A percentile compares a stretch with the other conserved stretches of the same genome.
Conservation (phyloP, 352 stramenopile genomes). For the Globisporangium middletonii region DNA sequence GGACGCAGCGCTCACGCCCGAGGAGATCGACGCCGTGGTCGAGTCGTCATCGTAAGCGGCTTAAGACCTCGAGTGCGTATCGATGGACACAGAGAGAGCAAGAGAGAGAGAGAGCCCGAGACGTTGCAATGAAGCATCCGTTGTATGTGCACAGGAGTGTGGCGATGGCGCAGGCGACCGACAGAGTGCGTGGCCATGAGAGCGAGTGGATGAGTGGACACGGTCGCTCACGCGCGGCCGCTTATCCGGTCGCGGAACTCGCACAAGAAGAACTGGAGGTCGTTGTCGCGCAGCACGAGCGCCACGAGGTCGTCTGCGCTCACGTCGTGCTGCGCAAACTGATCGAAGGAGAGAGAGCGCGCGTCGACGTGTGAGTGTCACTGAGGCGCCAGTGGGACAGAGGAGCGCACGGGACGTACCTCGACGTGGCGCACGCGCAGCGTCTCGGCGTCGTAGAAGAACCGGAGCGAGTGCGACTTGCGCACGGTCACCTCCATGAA, state of each 20-base stretch:
- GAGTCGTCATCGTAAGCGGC: background rate
- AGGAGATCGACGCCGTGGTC: slow-evolving; percentile 28
- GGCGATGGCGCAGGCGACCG: too few species aligned
- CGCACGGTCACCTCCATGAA: slow-evolving; percentile 56
- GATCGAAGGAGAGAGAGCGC: too few species aligned
- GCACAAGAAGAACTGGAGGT: slow-evolving; percentile 45
- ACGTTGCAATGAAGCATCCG: too few species aligned
- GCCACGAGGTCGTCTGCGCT: slow-evolving; percentile 39
- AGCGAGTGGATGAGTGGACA: background rate
- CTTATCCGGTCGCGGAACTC: slow-evolving; percentile 54
- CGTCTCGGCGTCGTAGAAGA: slow-evolving; percentile 54
- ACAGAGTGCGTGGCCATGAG: too few species aligned
- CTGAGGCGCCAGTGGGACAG: background rate
- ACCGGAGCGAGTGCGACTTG: slow-evolving; percentile 40
- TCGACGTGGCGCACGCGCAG: slow-evolving; percentile 52
- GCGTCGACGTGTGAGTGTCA: background rate
- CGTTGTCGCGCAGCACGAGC: slow-evolving; percentile 52
- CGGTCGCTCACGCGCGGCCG: background rate
- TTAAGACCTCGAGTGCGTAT: background rate
- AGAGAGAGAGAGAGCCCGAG: too few species aligned
- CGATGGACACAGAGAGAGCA: background rate
- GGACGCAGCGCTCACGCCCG: slow-evolving; percentile 33
- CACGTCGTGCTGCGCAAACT: slow-evolving; percentile 26
- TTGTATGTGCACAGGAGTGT: too few species aligned
- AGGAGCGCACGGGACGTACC: slow-evolving; percentile 18